phyloP scores from a whole-genome alignment of 1,284 basidiomycete genomes.

The Papiliotrema terrestris region DNA sequence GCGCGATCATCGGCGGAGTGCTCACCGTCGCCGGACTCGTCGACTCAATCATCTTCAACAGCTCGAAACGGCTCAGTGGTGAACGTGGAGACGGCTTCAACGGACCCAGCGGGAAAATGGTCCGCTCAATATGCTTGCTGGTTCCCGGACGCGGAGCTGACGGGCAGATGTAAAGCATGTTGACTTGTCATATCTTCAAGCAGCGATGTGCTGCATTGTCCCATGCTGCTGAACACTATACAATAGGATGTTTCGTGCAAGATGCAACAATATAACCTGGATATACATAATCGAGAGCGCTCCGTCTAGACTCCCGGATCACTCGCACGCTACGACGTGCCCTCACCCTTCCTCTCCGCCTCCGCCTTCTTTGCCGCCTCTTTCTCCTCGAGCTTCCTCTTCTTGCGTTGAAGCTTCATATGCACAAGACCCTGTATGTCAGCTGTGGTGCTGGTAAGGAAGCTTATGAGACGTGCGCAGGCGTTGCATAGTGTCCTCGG shows the following conservation, averaged over 20 bases:
- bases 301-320: background rate
- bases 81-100: conserved; percentile 36
- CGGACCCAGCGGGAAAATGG: conserved; percentile 46
- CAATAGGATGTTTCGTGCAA: no score
- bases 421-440: conserved; percentile 39
- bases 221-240: no score
- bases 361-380: conserved; percentile 9
- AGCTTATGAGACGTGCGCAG: conserved; percentile 35
- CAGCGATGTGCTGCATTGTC: no score
- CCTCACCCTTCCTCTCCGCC: no score
- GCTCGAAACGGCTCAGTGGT: conserved; percentile 42
- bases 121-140: conserved; percentile 16
- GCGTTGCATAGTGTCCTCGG: conserved; percentile 49
- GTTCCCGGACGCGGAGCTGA: background rate
- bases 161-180: background rate
- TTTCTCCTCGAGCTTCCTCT: conserved; percentile 39
- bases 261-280: no score
- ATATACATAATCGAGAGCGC: background rate
- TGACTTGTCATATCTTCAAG: no score
- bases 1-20: conserved; percentile 95
- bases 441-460: conserved; percentile 1
- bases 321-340: no score
- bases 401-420: conserved; percentile 44
- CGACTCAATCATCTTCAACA: conserved; percentile 75
- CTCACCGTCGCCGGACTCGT: conserved; percentile 90